Base-by-base conservation (phyloP, 257 asterid genomes). In the Salvia miltiorrhiza region DNA sequence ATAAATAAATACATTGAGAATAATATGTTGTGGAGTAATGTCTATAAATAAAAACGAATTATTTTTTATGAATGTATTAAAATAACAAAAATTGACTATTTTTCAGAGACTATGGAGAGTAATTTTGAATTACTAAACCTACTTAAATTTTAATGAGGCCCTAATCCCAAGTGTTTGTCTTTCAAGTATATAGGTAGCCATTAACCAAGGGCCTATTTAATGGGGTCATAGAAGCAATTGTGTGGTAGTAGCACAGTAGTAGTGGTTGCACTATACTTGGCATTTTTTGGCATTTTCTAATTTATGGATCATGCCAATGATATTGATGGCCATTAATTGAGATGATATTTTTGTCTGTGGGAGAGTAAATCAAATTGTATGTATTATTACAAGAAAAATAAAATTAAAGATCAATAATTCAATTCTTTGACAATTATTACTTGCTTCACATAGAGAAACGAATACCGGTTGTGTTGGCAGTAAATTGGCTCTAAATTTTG, bases 261-360 rank as follows among this genome's bases (percentile, higher is more conserved):
- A n/a, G n/a, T n/a, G n/a, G n/a, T n/a, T n/a, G 8, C 56, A 9
- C 32, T 20, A 12, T 13, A 7, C 21, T 13, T 24, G 24, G 1
- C 28, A 20, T 19, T 3, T 32, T 75, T 63, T 75, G 72, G 64
- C 32, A 21, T 43, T 54, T 63, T 43, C 39, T 68, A 32, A 24
- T 5, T 61, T 50, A 58, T 66, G 21, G 3, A 32, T 30, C 47
- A 39, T 73, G 54, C 1, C 53, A 47, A 41, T 74, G 43, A 43
- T 6, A 59, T 13, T 37, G 40, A 49, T 16, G 44, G 33, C 65
- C 53, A 73, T 53, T 43, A 63, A 63, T 26, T 63, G 19, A 33
- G 53, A 23, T 40, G 71, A 63, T 72, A 72, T 41, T 72, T 53
- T 63, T 52, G 39, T 50, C 45, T 26, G 7, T 9, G 21, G 17